Conservation (phyloP, 352 stramenopile species). For the Blastocystis sp. region DNA sequence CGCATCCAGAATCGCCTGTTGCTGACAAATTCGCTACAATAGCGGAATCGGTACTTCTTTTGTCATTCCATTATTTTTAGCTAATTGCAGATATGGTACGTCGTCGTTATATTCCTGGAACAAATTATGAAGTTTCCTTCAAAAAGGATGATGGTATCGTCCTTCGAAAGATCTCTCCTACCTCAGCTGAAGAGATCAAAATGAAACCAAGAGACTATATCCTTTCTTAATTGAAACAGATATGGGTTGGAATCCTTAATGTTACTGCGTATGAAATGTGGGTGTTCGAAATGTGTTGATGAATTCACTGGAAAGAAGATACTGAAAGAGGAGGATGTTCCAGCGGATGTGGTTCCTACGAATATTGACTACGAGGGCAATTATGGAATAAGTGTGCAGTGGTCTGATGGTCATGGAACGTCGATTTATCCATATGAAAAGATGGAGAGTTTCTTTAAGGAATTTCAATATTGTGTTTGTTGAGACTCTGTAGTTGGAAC, state of each 20-base stretch:
- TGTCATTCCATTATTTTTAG: not conserved
- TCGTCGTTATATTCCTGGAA: conserved; percentile 4
- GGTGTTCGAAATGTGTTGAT: conserved; percentile 65
- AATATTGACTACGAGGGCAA: conserved; percentile 68
- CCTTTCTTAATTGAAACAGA: not conserved
- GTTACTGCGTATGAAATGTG: conserved; percentile 32
- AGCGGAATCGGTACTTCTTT: not conserved
- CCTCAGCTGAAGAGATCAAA: conserved; percentile 39
- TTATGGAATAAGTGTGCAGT: conserved; percentile 65
- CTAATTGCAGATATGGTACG: conserved; percentile 35
- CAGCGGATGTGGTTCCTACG: conserved; percentile 37
- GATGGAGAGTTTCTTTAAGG: conserved; percentile 62
- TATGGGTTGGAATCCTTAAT: conserved; percentile 25
- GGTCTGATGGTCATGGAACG: conserved; percentile 60
- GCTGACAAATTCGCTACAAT: conserved; percentile 35
- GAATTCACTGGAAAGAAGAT: conserved; percentile 67
- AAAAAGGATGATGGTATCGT: conserved; percentile 60
- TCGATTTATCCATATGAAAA: conserved; percentile 62
- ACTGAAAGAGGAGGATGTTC: conserved; percentile 56
- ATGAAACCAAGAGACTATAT: conserved; percentile 52
- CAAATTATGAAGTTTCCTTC: conserved; percentile 38
- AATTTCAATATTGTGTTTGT: conserved; percentile 10
- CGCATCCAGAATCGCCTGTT: conserved; percentile 29
- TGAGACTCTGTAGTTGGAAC: not conserved
- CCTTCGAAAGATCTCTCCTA: conserved; percentile 37